Percentiles rank a stretch among this genome's conserved stretches.
Conservation (phyloP, 2,329 filamentous ascomycete species). For the Paraconiothyrium brasiliense region DNA sequence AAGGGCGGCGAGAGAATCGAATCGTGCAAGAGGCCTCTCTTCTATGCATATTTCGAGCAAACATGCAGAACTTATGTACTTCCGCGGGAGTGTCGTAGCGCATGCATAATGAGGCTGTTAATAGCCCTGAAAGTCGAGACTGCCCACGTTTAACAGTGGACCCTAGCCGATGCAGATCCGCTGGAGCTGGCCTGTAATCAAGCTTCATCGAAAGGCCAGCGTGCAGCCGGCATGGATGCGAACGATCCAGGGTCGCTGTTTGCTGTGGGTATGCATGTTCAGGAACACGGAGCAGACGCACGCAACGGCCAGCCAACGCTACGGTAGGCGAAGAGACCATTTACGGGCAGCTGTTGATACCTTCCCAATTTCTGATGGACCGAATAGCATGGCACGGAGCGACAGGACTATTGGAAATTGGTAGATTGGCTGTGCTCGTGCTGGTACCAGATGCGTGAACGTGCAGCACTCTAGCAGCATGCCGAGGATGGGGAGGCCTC, state of each 20-base stretch:
- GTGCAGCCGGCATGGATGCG: slow-evolving; percentile 4
- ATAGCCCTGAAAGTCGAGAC: slow-evolving; percentile 3
- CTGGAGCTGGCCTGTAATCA: slow-evolving; percentile 4
- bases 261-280: not conserved
- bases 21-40: not conserved
- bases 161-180: slow-evolving; percentile 6
- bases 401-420: not conserved
- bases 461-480: slow-evolving; percentile 2
- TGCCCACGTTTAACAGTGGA: not conserved
- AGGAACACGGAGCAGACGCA: slow-evolving; percentile 10
- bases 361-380: not conserved
- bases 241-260: not conserved
- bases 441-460: slow-evolving; percentile 4
- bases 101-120: slow-evolving; percentile 14
- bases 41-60: not conserved
- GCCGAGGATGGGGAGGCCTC: not conserved
- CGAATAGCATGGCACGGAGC: not conserved
- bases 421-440: not conserved
- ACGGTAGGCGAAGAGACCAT: not conserved
- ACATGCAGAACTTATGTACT: not conserved
- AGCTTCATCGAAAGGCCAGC: not conserved
- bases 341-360: slow-evolving; percentile 1
- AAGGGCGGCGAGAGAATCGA: not conserved
- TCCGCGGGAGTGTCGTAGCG: slow-evolving; percentile 1
- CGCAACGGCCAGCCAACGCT: slow-evolving; percentile 2